phyloP scores from a whole-genome alignment of 2,329 filamentous ascomycete species.

The Fusarium sp. region DNA sequence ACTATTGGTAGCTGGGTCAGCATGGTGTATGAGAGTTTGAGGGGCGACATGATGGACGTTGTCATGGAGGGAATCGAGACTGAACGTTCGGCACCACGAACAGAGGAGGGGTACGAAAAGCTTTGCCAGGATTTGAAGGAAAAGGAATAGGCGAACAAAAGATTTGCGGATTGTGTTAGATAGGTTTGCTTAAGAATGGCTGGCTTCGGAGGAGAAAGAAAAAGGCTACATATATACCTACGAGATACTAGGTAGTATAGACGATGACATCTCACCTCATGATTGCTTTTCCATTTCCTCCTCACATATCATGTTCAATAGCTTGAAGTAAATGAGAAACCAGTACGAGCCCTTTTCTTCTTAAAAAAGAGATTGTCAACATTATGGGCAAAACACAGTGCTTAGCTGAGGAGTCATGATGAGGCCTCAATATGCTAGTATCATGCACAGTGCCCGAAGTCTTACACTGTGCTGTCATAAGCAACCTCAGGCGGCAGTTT shows the following conservation, averaged over 20 bases:
- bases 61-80: slow-evolving; percentile 42
- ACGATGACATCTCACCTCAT: slow-evolving; percentile 28
- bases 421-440: neutral
- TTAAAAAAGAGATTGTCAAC: too few relatives aligned
- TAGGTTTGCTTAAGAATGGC: neutral
- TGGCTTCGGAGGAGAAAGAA: neutral
- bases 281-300: neutral
- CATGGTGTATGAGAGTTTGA: slow-evolving; percentile 48
- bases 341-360: too few relatives aligned
- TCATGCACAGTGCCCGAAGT: neutral
- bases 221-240: neutral
- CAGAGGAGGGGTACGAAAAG: slow-evolving; percentile 35
- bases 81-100: slow-evolving; percentile 30
- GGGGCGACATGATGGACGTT: slow-evolving; percentile 43
- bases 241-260: neutral
- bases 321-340: neutral
- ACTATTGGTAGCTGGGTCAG: slow-evolving; percentile 49
- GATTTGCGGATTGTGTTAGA: neutral
- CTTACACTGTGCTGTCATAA: slow-evolving; percentile 28
- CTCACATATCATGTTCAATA: neutral
- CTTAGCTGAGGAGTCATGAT: slow-evolving; percentile 17
- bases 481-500: slow-evolving; percentile 35
- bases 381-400: neutral
- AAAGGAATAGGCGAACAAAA: neutral
- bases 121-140: slow-evolving; percentile 34